A percentile compares a stretch with the other conserved stretches of the same genome.
Conservation (phyloP, 129 eudicot genomes). For the Escallonia rubra region DNA sequence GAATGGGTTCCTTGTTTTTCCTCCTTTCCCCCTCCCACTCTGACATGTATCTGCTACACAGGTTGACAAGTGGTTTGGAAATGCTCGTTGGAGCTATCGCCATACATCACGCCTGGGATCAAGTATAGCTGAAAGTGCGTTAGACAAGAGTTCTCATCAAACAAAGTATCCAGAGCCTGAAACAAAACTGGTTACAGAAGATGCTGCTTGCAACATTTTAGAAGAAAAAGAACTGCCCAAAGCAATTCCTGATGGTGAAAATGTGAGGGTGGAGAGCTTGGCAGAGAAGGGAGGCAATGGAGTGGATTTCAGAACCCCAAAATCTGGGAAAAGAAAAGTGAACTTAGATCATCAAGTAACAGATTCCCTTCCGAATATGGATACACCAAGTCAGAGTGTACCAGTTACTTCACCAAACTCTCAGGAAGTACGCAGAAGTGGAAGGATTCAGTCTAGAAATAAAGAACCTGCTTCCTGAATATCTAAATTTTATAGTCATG, state of each 20-base stretch:
- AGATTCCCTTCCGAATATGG: constrained; percentile 9
- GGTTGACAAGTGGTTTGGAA: constrained; percentile 84
- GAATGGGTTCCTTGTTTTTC: background rate
- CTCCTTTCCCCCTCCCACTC: background rate
- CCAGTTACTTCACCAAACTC: constrained; percentile 15
- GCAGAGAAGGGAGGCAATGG: constrained; percentile 9
- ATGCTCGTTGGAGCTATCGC: constrained; percentile 76
- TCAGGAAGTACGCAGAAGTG: constrained; percentile 28
- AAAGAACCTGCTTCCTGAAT: constrained; percentile 9
- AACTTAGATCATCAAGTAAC: constrained; percentile 13
- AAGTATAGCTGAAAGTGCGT: constrained; percentile 3
- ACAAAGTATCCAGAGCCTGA: background rate
- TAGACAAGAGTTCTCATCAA: constrained; percentile 5
- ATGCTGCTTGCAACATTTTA: constrained; percentile 3
- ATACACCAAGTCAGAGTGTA: constrained; percentile 5
- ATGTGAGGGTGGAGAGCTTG: background rate
- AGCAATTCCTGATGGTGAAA: background rate
- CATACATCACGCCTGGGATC: constrained; percentile 29
- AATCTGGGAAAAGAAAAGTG: constrained; percentile 27
- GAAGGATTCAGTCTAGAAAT: constrained; percentile 40
- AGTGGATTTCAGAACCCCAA: constrained; percentile 14
- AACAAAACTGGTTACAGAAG: background rate
- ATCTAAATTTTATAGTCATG: background rate
- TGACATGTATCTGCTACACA: constrained; percentile 17
- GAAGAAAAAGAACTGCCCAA: background rate